Conservation (phyloP, 805 yeast genomes). For the Starmerella vaccinii region DNA sequence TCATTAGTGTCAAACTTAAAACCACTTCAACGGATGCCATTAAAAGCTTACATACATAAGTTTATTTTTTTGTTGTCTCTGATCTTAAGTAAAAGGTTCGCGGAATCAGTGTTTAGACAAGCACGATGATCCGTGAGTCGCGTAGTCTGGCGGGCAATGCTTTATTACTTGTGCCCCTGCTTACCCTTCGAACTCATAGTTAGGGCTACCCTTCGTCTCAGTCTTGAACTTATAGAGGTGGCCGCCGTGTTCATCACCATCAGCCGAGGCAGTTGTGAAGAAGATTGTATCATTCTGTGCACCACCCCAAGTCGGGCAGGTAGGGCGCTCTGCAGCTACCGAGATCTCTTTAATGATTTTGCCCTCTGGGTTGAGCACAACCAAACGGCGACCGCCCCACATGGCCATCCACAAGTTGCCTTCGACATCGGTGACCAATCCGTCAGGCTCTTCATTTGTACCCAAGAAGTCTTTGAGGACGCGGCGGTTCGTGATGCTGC, state of each 20-base stretch:
- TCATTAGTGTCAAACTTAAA: too few relatives aligned
- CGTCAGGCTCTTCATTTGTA: conserved; percentile 26
- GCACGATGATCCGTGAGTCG: too few relatives aligned
- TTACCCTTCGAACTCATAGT: conserved; percentile 17
- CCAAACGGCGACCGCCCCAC: conserved; percentile 24
- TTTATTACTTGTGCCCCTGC: not conserved
- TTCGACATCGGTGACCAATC: conserved; percentile 24
- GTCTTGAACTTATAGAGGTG: conserved; percentile 29
- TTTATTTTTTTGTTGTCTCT: too few relatives aligned
- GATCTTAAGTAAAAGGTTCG: too few relatives aligned
- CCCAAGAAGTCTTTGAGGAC: conserved; percentile 23
- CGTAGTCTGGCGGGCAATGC: too few relatives aligned
- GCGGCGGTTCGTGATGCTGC: conserved; percentile 31
- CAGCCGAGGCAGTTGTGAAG: conserved; percentile 26
- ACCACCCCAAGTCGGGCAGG: conserved; percentile 35
- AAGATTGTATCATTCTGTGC: conserved; percentile 26
- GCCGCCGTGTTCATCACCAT: conserved; percentile 28
- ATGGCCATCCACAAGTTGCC: conserved; percentile 28
- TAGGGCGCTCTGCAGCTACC: conserved; percentile 23
- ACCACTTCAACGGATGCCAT: too few relatives aligned
- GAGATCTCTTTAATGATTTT: conserved; percentile 24
- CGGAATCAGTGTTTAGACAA: too few relatives aligned
- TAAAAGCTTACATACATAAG: too few relatives aligned
- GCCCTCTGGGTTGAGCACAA: conserved; percentile 27
- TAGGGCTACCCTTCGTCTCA: conserved; percentile 26